Base-by-base conservation (phyloP, 495 filamentous ascomycete species). In the Cercophora sp. region DNA sequence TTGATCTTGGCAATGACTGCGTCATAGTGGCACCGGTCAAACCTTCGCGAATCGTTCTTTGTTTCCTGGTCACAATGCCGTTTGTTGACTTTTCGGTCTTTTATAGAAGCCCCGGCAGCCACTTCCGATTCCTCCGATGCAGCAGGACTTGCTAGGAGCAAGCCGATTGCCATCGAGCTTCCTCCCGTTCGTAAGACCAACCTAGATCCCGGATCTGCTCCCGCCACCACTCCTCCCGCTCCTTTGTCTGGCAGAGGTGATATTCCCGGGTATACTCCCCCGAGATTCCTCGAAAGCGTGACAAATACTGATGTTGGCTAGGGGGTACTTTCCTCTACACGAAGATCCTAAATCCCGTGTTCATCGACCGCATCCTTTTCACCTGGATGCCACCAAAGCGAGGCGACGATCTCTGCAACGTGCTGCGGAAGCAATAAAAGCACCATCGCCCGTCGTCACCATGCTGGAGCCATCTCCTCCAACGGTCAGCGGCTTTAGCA, bases 281-380 rank as follows among this genome's bases (percentile, higher is more conserved):
- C 19, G 55, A n/a, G n/a, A n/a, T n/a, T n/a, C n/a, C n/a, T n/a
- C n/a, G n/a, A n/a, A n/a, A n/a, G n/a, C n/a, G n/a, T n/a, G n/a
- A 23, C 26, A 10, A 22, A 8, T 15, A 5, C 1, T 34, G 16
- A 5, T 19, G 15, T 29, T 32, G 29, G 16, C 9, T 46, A 79
- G 77, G 54, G 76, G 69, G 15, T 80, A 78, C 58, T 80, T 80
- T 47, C 77, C 77, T 6, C 58, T 70, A 18, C 74, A 78, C 64
- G 77, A 78, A 51, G 71, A 76, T 20, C 63, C 66, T n/a, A 35
- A 67, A 19, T 59, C 45, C 39, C 59, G 67, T 22, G 55, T 72
- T 18, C 67, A 62, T n/a, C 59, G 59, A 15, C 58, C 70, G 48
- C 73, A 73, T 44, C 70, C 71, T 4, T 75, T 76, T 56, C 61